Conservation (phyloP, 768 basidiomycete genomes). For the Brasilioporus rufonigricans region DNA sequence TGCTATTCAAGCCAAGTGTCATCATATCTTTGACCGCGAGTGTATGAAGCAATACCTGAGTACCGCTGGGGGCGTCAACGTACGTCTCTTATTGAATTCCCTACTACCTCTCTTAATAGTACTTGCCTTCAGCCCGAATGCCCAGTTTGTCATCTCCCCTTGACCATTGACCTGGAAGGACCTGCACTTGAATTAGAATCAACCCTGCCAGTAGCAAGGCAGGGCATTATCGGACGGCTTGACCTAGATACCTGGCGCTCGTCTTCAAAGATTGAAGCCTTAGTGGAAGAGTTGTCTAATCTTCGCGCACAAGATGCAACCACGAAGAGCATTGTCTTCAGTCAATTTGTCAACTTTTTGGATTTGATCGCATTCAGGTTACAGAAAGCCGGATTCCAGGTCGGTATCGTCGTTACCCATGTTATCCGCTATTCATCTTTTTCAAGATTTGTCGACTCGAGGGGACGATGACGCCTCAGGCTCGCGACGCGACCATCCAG, state of each 20-base stretch:
- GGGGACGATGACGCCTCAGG: conserved; percentile 96
- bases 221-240: conserved; percentile 91
- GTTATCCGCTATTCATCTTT: not conserved
- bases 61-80: conserved; percentile 61
- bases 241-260: conserved; percentile 90
- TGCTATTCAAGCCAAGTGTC: conserved; percentile 90
- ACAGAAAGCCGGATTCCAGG: conserved; percentile 89
- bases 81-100: conserved; percentile 33
- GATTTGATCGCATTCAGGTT: conserved; percentile 92
- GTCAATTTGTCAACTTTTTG: conserved; percentile 90
- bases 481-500: conserved; percentile 90
- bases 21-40: conserved; percentile 93
- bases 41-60: conserved; percentile 94
- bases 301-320: conserved; percentile 81
- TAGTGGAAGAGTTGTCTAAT: conserved; percentile 90
- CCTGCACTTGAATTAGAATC: conserved; percentile 86
- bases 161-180: conserved; percentile 96
- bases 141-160: conserved; percentile 88
- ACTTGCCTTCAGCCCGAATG: conserved; percentile 67
- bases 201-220: conserved; percentile 47
- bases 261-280: conserved; percentile 95
- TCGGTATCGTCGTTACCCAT: conserved; percentile 34
- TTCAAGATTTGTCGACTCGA: conserved; percentile 86
- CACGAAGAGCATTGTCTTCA: conserved; percentile 96
- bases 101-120: not conserved